Evolutionary conservation across 352 stramenopile genomes (phyloP).

Genomic region (Pythium dissimile): DNA sequence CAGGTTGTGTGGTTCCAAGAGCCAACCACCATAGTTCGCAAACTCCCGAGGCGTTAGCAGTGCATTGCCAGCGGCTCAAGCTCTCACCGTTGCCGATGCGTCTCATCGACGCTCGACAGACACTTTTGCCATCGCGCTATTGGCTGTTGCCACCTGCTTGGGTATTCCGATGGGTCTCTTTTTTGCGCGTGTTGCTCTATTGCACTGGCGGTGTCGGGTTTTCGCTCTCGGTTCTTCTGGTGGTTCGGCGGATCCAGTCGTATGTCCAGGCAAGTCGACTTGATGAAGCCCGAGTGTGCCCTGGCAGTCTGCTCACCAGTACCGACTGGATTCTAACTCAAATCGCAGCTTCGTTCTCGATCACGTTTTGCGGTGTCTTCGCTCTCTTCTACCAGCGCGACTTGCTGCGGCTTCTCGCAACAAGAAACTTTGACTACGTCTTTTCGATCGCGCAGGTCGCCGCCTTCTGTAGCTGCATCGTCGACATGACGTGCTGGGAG

Average conservation of each 20-base stretch:
- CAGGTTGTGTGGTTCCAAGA: too few species aligned
- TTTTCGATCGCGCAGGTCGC: background rate
- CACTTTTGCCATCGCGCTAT: background rate
- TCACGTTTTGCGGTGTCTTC: background rate
- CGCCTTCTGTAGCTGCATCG: background rate
- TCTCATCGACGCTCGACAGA: background rate
- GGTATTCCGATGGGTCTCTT: too few species aligned
- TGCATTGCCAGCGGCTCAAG: background rate
- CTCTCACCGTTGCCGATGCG: background rate
- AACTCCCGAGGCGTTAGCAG: too few species aligned
- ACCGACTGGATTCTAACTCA: background rate
- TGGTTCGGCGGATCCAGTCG: background rate
- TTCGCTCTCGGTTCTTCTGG: background rate
- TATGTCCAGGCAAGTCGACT: background rate
- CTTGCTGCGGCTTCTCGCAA: background rate
- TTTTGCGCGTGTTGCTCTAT: too few species aligned
- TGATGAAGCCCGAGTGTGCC: background rate
- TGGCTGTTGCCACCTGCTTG: background rate
- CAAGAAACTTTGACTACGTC: slow-evolving; percentile 9
- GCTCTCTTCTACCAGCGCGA: slow-evolving; percentile 1
- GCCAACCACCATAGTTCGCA: too few species aligned
- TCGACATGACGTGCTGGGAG: slow-evolving; percentile 4
- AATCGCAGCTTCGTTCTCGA: background rate
- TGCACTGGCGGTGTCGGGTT: background rate
- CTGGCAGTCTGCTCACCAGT: background rate